Conservation (phyloP, 371 early-diverging fungal species). For the Homolaphlyctis polyrhiza region DNA sequence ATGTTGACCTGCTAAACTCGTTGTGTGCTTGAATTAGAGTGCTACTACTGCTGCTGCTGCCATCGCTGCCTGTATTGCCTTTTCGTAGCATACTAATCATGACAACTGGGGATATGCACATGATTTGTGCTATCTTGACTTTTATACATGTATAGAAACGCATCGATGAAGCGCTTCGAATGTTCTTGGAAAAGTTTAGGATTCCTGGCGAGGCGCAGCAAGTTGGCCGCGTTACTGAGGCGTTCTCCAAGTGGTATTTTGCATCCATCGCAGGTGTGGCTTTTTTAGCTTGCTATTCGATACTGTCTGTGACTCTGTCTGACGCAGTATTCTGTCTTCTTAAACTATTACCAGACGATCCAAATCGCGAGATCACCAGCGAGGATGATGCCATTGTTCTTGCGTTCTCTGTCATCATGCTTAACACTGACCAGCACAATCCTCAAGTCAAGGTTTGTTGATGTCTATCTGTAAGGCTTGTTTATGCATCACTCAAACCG, state of each 20-base stretch:
- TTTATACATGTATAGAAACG: conserved; percentile 17
- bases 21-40: too few relatives aligned
- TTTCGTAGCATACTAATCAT: background rate
- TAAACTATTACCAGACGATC: conserved; percentile 15
- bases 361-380: conserved; percentile 26
- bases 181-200: conserved; percentile 53
- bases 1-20: too few relatives aligned
- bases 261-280: conserved; percentile 15
- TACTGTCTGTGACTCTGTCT: conserved; percentile 10
- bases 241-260: conserved; percentile 48
- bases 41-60: too few relatives aligned
- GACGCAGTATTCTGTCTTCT: conserved; percentile 8
- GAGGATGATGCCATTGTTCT: conserved; percentile 42
- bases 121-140: background rate
- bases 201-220: conserved; percentile 66
- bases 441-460: conserved; percentile 36
- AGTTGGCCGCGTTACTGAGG: conserved; percentile 56
- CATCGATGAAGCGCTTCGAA: conserved; percentile 54
- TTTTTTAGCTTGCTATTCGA: background rate
- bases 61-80: background rate
- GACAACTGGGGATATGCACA: too few relatives aligned
- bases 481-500: background rate
- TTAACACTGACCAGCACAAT: conserved; percentile 70
- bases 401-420: conserved; percentile 58
- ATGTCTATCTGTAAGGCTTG: conserved; percentile 3